A percentile compares a stretch with the other conserved stretches of the same genome.
phyloP scores from a whole-genome alignment of 306 rosid genomes.

The Prunus davidiana region DNA sequence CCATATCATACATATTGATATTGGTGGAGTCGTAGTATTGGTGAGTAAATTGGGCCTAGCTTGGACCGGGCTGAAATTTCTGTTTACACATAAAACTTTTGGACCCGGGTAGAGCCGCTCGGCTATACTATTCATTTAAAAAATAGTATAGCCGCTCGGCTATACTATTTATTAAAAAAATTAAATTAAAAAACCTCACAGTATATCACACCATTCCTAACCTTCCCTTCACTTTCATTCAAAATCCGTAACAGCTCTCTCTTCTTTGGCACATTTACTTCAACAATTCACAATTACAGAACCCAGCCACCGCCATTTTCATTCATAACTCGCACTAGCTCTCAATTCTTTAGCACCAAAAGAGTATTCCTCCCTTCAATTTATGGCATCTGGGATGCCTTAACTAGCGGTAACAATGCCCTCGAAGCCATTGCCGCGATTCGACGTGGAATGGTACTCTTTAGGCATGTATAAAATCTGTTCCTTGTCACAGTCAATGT shows the following conservation, averaged over 20 bases:
- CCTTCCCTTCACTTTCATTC: slow-evolving; percentile 21
- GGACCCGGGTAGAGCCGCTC: too few species aligned
- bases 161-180: too few species aligned
- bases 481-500: not conserved
- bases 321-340: not conserved
- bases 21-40: too few species aligned
- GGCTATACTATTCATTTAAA: too few species aligned
- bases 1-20: not conserved
- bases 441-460: slow-evolving; percentile 85
- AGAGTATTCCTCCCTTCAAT: slow-evolving; percentile 68
- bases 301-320: slow-evolving; percentile 22
- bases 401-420: slow-evolving; percentile 61
- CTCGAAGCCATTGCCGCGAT: slow-evolving; percentile 58
- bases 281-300: slow-evolving; percentile 16
- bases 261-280: slow-evolving; percentile 27
- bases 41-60: not conserved
- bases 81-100: too few species aligned
- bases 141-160: too few species aligned
- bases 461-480: slow-evolving; percentile 45
- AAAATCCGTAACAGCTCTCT: slow-evolving; percentile 16
- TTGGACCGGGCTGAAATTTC: too few species aligned
- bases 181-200: too few species aligned
- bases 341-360: slow-evolving; percentile 27
- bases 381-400: slow-evolving; percentile 80
- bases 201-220: not conserved